Base-by-base conservation (phyloP, 2,329 filamentous ascomycete species). In the Colletotrichum chlorophyti region DNA sequence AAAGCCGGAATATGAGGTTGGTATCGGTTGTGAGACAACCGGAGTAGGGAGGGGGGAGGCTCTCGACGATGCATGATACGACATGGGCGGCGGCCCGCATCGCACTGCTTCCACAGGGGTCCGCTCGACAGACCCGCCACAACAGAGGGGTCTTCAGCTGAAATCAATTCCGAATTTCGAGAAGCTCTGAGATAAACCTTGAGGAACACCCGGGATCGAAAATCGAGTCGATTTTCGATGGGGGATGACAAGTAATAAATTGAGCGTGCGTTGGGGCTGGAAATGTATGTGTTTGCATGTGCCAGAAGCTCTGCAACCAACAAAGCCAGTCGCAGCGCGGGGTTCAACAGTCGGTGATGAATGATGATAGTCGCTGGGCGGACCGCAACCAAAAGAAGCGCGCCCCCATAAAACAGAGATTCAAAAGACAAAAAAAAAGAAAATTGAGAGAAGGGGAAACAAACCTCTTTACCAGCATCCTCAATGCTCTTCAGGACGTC, bases 401-500 rank as follows among this genome's bases (percentile, higher is more conserved):
- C 45, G 31, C 32, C 31, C 26, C 41, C 17, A 12, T 6, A 49
- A 23, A 14, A n/a, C n/a, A n/a, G n/a, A n/a, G n/a, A n/a, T n/a
- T n/a, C n/a, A n/a, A 26, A 53, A 60, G 49, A 38, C 57, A 50
- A 66, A 51, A 62, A 60, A 59, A 34, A 62, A 64, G 50, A 57
- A 58, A 60, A 62, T 32, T 62, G 43, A 65, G 60, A 48, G 58
- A 57, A 58, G 54, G 61, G 59, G 65, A 62, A 63, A 68, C 76
- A 82, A 76, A 95, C 91, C 86, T 95, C 85, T 72, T 86, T 84
- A 69, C 83, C 84, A 69, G 91, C 87, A 66, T 80, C 81, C 63
- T 91, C 86, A 64, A 97, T 85, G 63, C 83, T 81, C 67, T 94
- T 87, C 66, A 97, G 82, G 62, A 97, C 88, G 63, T 89, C 88